These are phyloP conservation scores for Pyrenophora tritici-repentis DNA, from an alignment of 2,329 filamentous ascomycete genomes.

Conservation along the genomic window DNA sequence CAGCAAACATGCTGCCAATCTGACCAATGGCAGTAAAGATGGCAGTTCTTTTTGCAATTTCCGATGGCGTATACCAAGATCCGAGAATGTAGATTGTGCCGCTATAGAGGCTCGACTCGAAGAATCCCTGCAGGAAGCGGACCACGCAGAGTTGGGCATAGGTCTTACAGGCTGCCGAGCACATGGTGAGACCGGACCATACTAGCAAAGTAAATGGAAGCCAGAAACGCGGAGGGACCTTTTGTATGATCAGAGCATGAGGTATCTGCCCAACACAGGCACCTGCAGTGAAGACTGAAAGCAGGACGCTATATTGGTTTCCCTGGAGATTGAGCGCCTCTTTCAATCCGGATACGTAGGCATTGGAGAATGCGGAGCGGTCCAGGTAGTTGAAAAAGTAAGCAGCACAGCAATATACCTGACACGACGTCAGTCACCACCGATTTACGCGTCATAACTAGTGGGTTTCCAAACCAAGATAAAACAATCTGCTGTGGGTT, in stretches of 20 bases:
- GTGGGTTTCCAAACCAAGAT: conserved; percentile 18
- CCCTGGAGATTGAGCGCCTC: conserved; percentile 30
- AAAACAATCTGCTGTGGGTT: conserved; percentile 26
- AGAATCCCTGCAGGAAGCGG: conserved; percentile 35
- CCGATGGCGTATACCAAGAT: conserved; percentile 34
- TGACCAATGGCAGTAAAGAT: conserved; percentile 39
- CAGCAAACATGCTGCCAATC: conserved; percentile 40
- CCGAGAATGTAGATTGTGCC: conserved; percentile 40
- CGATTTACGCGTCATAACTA: too few relatives aligned
- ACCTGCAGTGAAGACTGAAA: conserved; percentile 37
- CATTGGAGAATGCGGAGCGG: conserved; percentile 35
- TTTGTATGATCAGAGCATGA: conserved; percentile 37
- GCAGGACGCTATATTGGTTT: conserved; percentile 37
- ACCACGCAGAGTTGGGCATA: conserved; percentile 35
- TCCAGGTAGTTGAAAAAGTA: conserved; percentile 44
- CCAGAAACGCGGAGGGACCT: conserved; percentile 35
- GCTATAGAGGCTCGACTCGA: conserved; percentile 36
- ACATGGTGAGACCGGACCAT: conserved; percentile 39
- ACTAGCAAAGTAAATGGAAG: conserved; percentile 35
- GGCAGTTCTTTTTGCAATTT: conserved; percentile 38
- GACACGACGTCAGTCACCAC: background rate
- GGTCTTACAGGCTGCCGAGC: conserved; percentile 32
- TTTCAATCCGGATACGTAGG: conserved; percentile 37
- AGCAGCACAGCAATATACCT: conserved; percentile 37
- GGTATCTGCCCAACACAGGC: conserved; percentile 38